These are phyloP conservation scores for Neonectria ditissima DNA, from an alignment of 2,329 filamentous ascomycete genomes.

Conservation along the genomic window DNA sequence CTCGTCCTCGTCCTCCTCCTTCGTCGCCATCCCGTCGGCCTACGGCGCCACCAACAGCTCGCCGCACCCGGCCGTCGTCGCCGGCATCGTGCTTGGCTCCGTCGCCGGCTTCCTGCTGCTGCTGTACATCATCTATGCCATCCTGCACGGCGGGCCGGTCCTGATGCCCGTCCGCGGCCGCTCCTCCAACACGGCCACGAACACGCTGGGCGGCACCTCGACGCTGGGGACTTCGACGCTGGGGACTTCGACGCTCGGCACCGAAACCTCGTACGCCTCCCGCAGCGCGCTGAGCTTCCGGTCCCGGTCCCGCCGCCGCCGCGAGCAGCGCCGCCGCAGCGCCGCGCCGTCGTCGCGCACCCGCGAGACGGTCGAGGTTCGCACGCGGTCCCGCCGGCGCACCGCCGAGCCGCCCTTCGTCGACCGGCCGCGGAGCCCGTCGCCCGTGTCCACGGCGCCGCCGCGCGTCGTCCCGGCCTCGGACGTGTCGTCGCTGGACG, in stretches of 20 bases:
- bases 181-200: slow-evolving; percentile 17
- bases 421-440: slow-evolving; percentile 40
- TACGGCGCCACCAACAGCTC: slow-evolving; percentile 53
- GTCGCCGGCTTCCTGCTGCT: slow-evolving; percentile 65
- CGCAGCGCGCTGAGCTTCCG: slow-evolving; percentile 35
- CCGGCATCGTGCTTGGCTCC: slow-evolving; percentile 59
- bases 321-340: slow-evolving; percentile 27
- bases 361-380: slow-evolving; percentile 46
- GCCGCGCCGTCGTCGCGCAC: slow-evolving; percentile 34
- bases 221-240: slow-evolving; percentile 11
- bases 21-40: slow-evolving; percentile 50
- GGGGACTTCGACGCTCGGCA: slow-evolving; percentile 30
- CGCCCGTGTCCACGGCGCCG: slow-evolving; percentile 40
- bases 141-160: slow-evolving; percentile 58
- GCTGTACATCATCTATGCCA: slow-evolving; percentile 63
- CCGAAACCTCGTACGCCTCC: slow-evolving; percentile 32
- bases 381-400: slow-evolving; percentile 32
- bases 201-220: too few species aligned
- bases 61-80: slow-evolving; percentile 57
- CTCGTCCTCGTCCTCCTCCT: slow-evolving; percentile 34
- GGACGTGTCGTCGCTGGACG: slow-evolving; percentile 49
- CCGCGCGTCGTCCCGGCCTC: slow-evolving; percentile 46
- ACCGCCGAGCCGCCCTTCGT: slow-evolving; percentile 42
- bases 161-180: slow-evolving; percentile 37
- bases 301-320: slow-evolving; percentile 32